Percentiles rank a stretch among this genome's conserved stretches.
These are phyloP conservation scores for Alternaria sp. DNA, from an alignment of 2,329 filamentous ascomycete species.

Conservation along the genomic window DNA sequence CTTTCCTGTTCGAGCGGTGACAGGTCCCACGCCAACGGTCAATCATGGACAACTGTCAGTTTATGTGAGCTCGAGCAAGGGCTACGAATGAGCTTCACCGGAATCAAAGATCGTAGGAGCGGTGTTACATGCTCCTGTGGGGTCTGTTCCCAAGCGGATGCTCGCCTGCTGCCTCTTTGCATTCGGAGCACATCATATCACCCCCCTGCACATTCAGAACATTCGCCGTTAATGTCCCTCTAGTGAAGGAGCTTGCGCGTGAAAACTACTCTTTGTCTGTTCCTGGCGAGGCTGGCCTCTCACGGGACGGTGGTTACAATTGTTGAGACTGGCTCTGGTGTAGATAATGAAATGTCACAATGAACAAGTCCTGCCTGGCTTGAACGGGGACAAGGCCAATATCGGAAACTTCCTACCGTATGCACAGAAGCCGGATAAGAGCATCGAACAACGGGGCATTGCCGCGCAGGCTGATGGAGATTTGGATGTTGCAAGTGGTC, in stretches of 20 bases:
- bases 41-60: constrained; percentile 20
- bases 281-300: constrained; percentile 18
- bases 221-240: constrained; percentile 14
- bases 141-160: constrained; percentile 25
- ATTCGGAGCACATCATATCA: constrained; percentile 24
- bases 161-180: constrained; percentile 28
- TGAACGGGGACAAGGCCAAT: background rate
- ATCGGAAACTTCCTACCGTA: constrained; percentile 24
- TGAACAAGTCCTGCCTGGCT: background rate
- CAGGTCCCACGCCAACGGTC: constrained; percentile 15
- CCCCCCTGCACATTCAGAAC: constrained; percentile 12
- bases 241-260: constrained; percentile 33
- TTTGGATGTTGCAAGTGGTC: constrained; percentile 30
- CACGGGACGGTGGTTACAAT: background rate
- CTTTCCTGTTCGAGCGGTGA: constrained; percentile 27
- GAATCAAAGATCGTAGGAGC: constrained; percentile 28
- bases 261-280: constrained; percentile 9
- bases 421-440: constrained; percentile 32
- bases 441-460: constrained; percentile 19
- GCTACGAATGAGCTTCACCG: constrained; percentile 37
- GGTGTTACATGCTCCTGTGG: constrained; percentile 37
- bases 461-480: constrained; percentile 10
- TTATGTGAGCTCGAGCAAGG: constrained; percentile 16
- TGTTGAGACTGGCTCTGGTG: background rate
- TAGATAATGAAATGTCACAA: background rate